Evolutionary conservation across 78 protist species (phyloP), one percentile per base, ranked within the genome.

Genomic region (Cyanophora paradoxa): DNA sequence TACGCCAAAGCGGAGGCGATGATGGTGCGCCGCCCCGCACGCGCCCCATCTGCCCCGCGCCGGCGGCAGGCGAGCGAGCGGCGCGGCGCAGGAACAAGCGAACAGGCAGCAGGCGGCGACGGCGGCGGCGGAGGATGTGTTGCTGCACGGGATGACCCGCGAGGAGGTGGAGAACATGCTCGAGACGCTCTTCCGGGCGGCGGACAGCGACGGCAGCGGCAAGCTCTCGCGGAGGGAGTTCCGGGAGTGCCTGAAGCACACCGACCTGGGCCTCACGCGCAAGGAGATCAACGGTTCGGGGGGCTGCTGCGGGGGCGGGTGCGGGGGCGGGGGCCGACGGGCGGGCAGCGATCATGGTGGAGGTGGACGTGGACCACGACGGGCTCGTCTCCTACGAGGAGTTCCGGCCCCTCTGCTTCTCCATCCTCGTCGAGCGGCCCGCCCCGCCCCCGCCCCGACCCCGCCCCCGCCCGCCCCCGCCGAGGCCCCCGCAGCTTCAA

Each of bases 261-360:
- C 72, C 16, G 72, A 65, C 57, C 22, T 65, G 7, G 72, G 72
- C 16, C 57, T 65, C 28, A 65, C 56, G 17, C 57, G 57, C 36
- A 39, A 39, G 26, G 72, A 65, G 40, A n/a, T 39, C 40, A 39
- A 41, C 20, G n/a, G n/a, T n/a, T n/a, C n/a, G n/a, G n/a, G n/a
- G n/a, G n/a, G n/a, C n/a, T n/a, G n/a, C n/a, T n/a, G n/a, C n/a
- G n/a, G n/a, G n/a, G n/a, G n/a, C n/a, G n/a, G n/a, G n/a, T n/a
- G n/a, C n/a, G n/a, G n/a, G n/a, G n/a, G n/a, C n/a, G n/a, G n/a
- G n/a, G n/a, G n/a, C n/a, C n/a, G n/a, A n/a, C n/a, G n/a, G n/a
- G n/a, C n/a, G n/a, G n/a, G n/a, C n/a, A n/a, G 7, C 3, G 11
- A 44, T 65, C 40, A 65, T 65, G 72, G 8, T 1, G 14, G 6